phyloP scores from a whole-genome alignment of 306 rosid genomes.

The Cicer chorassanicum region DNA sequence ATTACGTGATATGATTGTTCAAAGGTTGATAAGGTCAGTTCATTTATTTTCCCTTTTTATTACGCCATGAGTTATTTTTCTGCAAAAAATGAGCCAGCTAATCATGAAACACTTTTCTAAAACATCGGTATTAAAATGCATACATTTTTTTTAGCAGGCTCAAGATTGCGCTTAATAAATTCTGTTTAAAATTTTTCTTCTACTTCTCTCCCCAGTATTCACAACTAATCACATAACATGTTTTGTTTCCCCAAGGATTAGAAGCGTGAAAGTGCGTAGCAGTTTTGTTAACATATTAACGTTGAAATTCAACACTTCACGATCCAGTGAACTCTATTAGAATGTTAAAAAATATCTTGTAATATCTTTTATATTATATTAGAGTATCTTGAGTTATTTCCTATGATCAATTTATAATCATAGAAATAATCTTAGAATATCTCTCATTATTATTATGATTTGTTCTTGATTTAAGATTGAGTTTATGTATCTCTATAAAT shows the following conservation, averaged over 20 bases:
- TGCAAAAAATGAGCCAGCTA: conserved; percentile 5
- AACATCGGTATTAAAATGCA: background rate
- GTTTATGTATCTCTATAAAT: no score
- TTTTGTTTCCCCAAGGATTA: background rate
- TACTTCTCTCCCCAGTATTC: background rate
- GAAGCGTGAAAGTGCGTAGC: background rate
- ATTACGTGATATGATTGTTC: conserved; percentile 32
- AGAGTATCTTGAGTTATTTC: no score
- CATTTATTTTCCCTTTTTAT: conserved; percentile 11
- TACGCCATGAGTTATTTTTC: conserved; percentile 25
- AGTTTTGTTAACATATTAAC: background rate
- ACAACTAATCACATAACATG: background rate
- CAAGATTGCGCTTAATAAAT: background rate
- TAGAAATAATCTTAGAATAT: no score
- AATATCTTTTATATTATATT: no score
- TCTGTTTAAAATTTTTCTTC: background rate
- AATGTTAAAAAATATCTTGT: no score
- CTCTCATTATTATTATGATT: no score
- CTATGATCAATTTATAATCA: no score
- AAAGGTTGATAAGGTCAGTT: conserved; percentile 41
- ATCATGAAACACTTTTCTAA: background rate
- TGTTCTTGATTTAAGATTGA: no score
- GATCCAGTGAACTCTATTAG: background rate
- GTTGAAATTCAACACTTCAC: background rate
- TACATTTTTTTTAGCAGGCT: background rate